A percentile compares a stretch with the other conserved stretches of the same genome.
Conservation (phyloP, 2,329 filamentous ascomycete species). For the Penicillium janthinellum region DNA sequence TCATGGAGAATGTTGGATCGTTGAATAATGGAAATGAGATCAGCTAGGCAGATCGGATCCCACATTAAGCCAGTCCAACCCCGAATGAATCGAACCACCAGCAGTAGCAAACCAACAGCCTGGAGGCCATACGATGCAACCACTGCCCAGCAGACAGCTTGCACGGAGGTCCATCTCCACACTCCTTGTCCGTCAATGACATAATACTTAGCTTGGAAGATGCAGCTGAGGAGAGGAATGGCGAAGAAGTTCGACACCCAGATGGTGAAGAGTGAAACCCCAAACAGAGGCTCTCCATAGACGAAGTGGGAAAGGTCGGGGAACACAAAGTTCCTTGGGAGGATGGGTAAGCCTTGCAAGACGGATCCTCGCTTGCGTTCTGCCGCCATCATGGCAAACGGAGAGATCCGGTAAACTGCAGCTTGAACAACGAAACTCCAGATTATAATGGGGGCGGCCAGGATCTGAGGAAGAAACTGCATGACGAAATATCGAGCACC, state of each 20-base stretch:
- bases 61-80: conserved; percentile 76
- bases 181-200: conserved; percentile 57
- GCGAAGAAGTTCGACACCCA: conserved; percentile 76
- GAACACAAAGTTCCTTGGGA: conserved; percentile 66
- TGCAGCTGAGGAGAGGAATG: conserved; percentile 75
- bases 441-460: conserved; percentile 71
- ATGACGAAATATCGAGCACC: conserved; percentile 81
- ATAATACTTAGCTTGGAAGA: conserved; percentile 70
- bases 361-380: conserved; percentile 62
- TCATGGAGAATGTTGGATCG: conserved; percentile 76
- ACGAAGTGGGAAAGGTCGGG: conserved; percentile 69
- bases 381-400: conserved; percentile 76
- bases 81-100: conserved; percentile 66
- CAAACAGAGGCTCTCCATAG: conserved; percentile 68
- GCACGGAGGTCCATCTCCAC: conserved; percentile 81
- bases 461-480: conserved; percentile 76
- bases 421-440: conserved; percentile 75
- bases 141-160: conserved; percentile 76
- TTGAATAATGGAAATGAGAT: conserved; percentile 75
- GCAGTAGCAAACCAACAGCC: conserved; percentile 57
- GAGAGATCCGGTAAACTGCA: conserved; percentile 73
- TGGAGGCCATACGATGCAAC: conserved; percentile 73
- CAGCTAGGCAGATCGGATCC: conserved; percentile 81
- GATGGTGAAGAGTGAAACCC: conserved; percentile 65
- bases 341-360: conserved; percentile 62